phyloP scores from a whole-genome alignment of 2,329 filamentous ascomycete genomes.

The Alternaria conjuncta region DNA sequence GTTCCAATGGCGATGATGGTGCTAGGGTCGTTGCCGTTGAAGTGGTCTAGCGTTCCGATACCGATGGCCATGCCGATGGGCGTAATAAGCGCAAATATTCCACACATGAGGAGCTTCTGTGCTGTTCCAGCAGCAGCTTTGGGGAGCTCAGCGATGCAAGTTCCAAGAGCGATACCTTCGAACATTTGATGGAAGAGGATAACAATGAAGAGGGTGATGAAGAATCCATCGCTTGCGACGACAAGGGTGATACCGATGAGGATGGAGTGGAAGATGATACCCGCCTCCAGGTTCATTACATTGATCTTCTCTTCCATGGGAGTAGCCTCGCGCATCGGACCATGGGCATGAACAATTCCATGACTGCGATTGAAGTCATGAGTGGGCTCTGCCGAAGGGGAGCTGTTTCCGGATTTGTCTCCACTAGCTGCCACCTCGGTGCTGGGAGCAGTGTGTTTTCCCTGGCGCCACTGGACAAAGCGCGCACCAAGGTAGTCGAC shows the following conservation, averaged over 20 bases:
- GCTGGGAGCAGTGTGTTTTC: constrained; percentile 20
- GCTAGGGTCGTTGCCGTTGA: constrained; percentile 74
- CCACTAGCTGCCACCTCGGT: constrained; percentile 19
- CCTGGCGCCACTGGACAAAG: constrained; percentile 54
- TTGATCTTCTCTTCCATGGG: constrained; percentile 58
- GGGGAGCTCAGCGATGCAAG: constrained; percentile 69
- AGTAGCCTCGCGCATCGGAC: constrained; percentile 24
- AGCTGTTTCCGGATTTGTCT: constrained; percentile 19
- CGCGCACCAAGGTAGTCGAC: constrained; percentile 72
- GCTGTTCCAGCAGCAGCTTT: constrained; percentile 40
- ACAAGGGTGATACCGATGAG: constrained; percentile 69
- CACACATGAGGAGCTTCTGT: constrained; percentile 67
- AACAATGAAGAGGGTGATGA: constrained; percentile 63
- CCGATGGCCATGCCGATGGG: constrained; percentile 83
- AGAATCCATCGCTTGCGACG: constrained; percentile 58
- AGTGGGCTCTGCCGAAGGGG: constrained; percentile 15
- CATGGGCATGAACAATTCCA: constrained; percentile 27
- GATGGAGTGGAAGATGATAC: constrained; percentile 77
- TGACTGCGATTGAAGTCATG: constrained; percentile 24
- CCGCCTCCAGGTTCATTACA: constrained; percentile 73
- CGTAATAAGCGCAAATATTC: constrained; percentile 72
- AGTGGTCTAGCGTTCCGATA: constrained; percentile 71
- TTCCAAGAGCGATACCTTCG: constrained; percentile 76
- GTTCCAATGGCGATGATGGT: constrained; percentile 77
- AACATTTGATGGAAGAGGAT: constrained; percentile 82